A percentile compares a stretch with the other conserved stretches of the same genome.
These are phyloP conservation scores for Fremontodendron californicum DNA, from an alignment of 345 rosid species.

Conservation along the genomic window DNA sequence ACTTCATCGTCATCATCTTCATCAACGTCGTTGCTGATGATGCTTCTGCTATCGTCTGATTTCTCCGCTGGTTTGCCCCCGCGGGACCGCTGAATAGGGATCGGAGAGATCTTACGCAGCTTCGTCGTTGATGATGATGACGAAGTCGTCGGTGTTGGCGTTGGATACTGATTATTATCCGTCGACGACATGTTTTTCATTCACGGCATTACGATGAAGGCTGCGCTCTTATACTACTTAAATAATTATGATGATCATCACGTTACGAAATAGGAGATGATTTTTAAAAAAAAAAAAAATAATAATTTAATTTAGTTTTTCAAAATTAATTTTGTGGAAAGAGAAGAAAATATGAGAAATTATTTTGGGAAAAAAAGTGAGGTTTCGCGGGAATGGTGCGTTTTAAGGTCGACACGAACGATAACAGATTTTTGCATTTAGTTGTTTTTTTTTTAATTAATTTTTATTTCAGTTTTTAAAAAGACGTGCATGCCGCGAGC, in stretches of 20 bases:
- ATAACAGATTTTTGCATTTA: no score
- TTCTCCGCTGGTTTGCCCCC: slow-evolving; percentile 1
- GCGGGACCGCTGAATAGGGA: slow-evolving; percentile 35
- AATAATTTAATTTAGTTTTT: not conserved
- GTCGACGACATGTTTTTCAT: slow-evolving; percentile 26
- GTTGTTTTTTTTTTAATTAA: no score
- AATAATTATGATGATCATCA: not conserved
- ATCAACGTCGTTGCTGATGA: slow-evolving; percentile 15
- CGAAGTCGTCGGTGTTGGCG: slow-evolving; percentile 14
- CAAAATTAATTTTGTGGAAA: slow-evolving; percentile 3
- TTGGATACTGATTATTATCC: slow-evolving; percentile 25
- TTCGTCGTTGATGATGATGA: slow-evolving; percentile 33
- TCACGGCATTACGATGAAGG: slow-evolving; percentile 3
- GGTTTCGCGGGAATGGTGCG: slow-evolving; percentile 59
- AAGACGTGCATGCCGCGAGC: slow-evolving; percentile 6
- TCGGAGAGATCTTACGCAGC: slow-evolving; percentile 66
- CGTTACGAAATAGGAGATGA: not conserved
- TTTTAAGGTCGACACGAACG: slow-evolving; percentile 26
- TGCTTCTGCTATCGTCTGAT: slow-evolving; percentile 6
- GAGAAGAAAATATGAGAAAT: slow-evolving; percentile 3
- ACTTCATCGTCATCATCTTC: not conserved
- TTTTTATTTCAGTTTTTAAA: not conserved
- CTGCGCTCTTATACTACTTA: no score
- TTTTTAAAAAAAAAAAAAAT: no score
- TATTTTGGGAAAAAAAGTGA: slow-evolving; percentile 18